Percentiles rank a stretch among this genome's conserved stretches.
Evolutionary conservation across 495 filamentous ascomycete species (phyloP).

Genomic region (Chaetomium cochliodes): DNA sequence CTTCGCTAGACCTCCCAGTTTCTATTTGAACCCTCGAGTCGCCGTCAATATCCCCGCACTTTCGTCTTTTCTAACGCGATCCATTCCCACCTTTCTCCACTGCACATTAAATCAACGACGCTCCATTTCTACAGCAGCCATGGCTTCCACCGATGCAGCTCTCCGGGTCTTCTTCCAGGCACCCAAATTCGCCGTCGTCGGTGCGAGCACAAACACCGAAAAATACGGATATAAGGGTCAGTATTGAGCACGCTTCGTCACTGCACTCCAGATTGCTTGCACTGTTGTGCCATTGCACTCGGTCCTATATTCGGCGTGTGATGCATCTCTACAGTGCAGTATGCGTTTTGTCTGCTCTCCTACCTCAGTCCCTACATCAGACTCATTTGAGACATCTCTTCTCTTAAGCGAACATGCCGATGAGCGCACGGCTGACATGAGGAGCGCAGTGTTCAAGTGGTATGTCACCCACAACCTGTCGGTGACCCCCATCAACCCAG

Average conservation of each 20-base stretch:
- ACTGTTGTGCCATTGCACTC: not conserved
- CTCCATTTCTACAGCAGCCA: slow-evolving; percentile 21
- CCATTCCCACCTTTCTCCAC: not conserved
- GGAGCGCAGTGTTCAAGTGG: slow-evolving; percentile 73
- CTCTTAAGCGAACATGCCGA: no score
- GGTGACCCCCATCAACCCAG: slow-evolving; percentile 81
- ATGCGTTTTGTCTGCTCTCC: no score
- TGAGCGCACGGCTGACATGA: slow-evolving; percentile 25
- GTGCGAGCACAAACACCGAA: slow-evolving; percentile 74
- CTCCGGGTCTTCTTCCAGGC: slow-evolving; percentile 81
- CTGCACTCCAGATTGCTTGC: not conserved
- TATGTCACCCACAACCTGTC: slow-evolving; percentile 75
- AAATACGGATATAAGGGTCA: slow-evolving; percentile 92
- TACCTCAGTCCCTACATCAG: no score
- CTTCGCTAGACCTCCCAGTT: not conserved
- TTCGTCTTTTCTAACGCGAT: not conserved
- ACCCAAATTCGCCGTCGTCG: slow-evolving; percentile 83
- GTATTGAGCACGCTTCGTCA: slow-evolving; percentile 15
- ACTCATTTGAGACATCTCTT: no score
- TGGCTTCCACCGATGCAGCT: slow-evolving; percentile 55
- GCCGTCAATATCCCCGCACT: slow-evolving; percentile 5
- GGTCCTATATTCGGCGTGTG: not conserved
- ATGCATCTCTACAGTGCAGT: no score
- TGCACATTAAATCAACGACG: slow-evolving; percentile 12
- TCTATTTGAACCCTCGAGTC: no score